Evolutionary conservation across 2,329 filamentous ascomycete genomes (phyloP).

Genomic region (Phyllachora maydis): DNA sequence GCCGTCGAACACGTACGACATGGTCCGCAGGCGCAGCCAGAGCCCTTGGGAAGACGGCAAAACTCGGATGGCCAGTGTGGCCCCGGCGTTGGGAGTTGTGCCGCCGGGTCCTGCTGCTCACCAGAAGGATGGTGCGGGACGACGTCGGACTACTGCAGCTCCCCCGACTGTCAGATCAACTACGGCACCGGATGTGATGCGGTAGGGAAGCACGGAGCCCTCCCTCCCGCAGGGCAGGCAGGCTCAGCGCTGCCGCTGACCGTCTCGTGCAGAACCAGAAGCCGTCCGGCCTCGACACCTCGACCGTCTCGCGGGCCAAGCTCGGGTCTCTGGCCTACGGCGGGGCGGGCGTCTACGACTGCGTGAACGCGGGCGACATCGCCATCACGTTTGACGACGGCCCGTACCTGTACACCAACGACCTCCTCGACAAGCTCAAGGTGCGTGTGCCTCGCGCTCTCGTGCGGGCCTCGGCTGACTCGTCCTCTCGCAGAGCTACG

Average conservation of each 20-base stretch:
- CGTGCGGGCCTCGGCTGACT: background rate
- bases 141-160: conserved; percentile 32
- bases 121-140: conserved; percentile 27
- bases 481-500: conserved; percentile 17
- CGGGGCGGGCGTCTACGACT: conserved; percentile 31
- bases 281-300: conserved; percentile 32
- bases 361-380: conserved; percentile 33
- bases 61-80: conserved; percentile 11
- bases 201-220: conserved; percentile 3
- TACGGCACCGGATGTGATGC: conserved; percentile 41
- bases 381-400: conserved; percentile 51
- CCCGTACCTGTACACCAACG: conserved; percentile 36
- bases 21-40: too few species aligned
- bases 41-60: too few species aligned
- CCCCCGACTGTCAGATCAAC: conserved; percentile 38
- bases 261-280: conserved; percentile 17
- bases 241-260: too few species aligned
- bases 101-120: conserved; percentile 13
- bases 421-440: conserved; percentile 39
- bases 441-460: conserved; percentile 2
- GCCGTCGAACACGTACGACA: too few species aligned
- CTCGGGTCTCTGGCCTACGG: conserved; percentile 34
- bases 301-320: conserved; percentile 25
- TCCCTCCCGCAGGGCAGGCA: background rate
- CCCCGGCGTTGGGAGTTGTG: conserved; percentile 9